These are phyloP conservation scores for Colletotrichum orchidophilum DNA, from an alignment of 2,329 filamentous ascomycete genomes.

Conservation along the genomic window DNA sequence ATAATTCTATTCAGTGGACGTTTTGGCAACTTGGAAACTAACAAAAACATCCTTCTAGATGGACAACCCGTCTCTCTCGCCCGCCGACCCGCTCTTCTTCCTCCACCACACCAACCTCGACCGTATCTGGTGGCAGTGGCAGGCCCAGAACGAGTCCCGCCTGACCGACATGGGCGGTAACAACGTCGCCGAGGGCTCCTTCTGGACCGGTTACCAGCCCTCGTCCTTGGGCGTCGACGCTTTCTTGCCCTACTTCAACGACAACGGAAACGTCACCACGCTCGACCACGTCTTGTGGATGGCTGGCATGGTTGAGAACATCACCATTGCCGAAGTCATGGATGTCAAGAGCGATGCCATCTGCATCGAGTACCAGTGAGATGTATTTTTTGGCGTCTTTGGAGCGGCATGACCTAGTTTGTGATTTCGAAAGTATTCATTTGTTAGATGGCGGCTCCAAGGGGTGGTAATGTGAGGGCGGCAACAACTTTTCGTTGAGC, in stretches of 20 bases:
- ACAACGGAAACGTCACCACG: slow-evolving; percentile 18
- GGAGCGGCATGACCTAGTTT: not conserved
- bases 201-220: not conserved
- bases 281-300: slow-evolving; percentile 22
- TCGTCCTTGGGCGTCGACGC: not conserved
- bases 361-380: slow-evolving; percentile 10
- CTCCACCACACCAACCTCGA: slow-evolving; percentile 24
- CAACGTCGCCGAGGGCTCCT: slow-evolving; percentile 12
- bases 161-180: slow-evolving; percentile 17
- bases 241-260: slow-evolving; percentile 22
- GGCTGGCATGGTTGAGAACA: slow-evolving; percentile 16
- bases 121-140: slow-evolving; percentile 22
- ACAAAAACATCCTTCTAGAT: slow-evolving; percentile 3
- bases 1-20: no score
- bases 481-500: not conserved
- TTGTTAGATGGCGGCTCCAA: not conserved
- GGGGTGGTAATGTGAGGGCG: no score
- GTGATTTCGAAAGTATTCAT: not conserved
- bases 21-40: no score
- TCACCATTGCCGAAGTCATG: slow-evolving; percentile 25
- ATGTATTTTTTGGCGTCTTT: not conserved
- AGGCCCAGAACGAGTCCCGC: slow-evolving; percentile 28
- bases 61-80: slow-evolving; percentile 22
- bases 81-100: slow-evolving; percentile 20
- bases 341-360: slow-evolving; percentile 23